phyloP scores from a whole-genome alignment of 208 protist genomes.

The Leptomonas pyrrhocoris region DNA sequence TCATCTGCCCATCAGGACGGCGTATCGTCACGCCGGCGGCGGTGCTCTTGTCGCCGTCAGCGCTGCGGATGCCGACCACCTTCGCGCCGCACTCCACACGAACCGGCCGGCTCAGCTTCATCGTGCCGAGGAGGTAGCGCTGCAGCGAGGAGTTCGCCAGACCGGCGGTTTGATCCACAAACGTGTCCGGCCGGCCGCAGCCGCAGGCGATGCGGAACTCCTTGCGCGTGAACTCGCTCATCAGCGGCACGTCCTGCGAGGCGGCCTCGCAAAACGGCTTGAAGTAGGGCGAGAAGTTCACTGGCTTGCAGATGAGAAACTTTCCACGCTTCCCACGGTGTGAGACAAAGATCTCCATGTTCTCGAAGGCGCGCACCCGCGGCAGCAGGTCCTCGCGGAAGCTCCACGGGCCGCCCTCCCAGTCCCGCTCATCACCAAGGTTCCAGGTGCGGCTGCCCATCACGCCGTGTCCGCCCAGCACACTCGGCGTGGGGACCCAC shows the following conservation, averaged over 20 bases:
- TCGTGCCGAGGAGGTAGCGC: constrained; percentile 72
- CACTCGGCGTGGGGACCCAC: constrained; percentile 67
- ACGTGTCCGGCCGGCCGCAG: constrained; percentile 67
- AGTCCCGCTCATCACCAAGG: constrained; percentile 69
- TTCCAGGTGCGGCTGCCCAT: constrained; percentile 84
- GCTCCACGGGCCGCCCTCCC: constrained; percentile 64
- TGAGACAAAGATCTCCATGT: constrained; percentile 57
- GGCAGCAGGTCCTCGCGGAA: constrained; percentile 78
- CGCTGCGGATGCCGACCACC: constrained; percentile 53
- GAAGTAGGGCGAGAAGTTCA: constrained; percentile 73
- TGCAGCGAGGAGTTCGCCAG: constrained; percentile 74
- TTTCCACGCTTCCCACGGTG: constrained; percentile 78
- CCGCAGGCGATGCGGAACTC: constrained; percentile 52
- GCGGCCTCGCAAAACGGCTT: constrained; percentile 75
- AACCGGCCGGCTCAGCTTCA: constrained; percentile 66
- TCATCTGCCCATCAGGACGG: constrained; percentile 43
- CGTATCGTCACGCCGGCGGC: constrained; percentile 60
- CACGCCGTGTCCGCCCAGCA: constrained; percentile 78
- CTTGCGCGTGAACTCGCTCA: constrained; percentile 71
- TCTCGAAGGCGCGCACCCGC: constrained; percentile 60
- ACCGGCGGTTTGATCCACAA: constrained; percentile 57
- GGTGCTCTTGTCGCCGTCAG: constrained; percentile 19
- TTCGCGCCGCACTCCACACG: constrained; percentile 59
- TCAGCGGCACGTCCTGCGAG: constrained; percentile 68
- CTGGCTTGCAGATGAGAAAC: constrained; percentile 63